Evolutionary conservation across 2,329 filamentous ascomycete genomes (phyloP).

Genomic region (Clarireedia paspali): DNA sequence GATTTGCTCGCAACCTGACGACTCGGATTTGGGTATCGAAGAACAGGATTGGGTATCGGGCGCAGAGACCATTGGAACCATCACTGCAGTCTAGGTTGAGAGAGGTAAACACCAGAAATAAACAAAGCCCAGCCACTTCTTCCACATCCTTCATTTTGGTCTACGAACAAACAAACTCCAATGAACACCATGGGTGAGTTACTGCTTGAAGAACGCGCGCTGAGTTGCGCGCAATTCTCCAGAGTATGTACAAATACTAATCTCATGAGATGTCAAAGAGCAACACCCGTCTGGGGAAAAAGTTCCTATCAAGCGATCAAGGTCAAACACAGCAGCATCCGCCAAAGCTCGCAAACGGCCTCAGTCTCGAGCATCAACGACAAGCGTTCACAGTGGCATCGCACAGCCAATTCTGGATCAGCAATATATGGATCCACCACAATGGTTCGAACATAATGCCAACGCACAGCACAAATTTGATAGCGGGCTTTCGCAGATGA

Average conservation of each 20-base stretch:
- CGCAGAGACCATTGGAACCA: neutral
- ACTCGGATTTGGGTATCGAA: conserved; percentile 2
- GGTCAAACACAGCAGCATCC: conserved; percentile 38
- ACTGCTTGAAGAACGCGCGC: conserved; percentile 1
- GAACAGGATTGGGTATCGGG: neutral
- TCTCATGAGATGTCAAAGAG: conserved; percentile 17
- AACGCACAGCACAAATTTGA: conserved; percentile 25
- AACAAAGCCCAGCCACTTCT: conserved; percentile 22
- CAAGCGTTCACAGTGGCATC: conserved; percentile 35
- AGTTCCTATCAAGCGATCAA: conserved; percentile 35
- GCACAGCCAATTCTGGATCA: conserved; percentile 27
- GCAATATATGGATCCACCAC: conserved; percentile 22
- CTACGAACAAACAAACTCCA: conserved; percentile 6
- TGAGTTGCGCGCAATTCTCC: neutral
- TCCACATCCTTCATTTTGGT: conserved; percentile 2
- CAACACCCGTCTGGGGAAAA: conserved; percentile 23
- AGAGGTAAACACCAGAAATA: conserved; percentile 13
- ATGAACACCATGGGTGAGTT: conserved; percentile 25
- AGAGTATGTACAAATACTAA: conserved; percentile 13
- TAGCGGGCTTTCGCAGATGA: conserved; percentile 33
- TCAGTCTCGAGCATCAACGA: conserved; percentile 39
- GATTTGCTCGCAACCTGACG: neutral
- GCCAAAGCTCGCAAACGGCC: conserved; percentile 35
- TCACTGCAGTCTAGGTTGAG: neutral
- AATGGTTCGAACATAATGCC: conserved; percentile 27